Percentiles rank a stretch among this genome's conserved stretches.
These are phyloP conservation scores for Pyrenochaeta sp. DNA, from an alignment of 2,329 filamentous ascomycete genomes.

Conservation along the genomic window DNA sequence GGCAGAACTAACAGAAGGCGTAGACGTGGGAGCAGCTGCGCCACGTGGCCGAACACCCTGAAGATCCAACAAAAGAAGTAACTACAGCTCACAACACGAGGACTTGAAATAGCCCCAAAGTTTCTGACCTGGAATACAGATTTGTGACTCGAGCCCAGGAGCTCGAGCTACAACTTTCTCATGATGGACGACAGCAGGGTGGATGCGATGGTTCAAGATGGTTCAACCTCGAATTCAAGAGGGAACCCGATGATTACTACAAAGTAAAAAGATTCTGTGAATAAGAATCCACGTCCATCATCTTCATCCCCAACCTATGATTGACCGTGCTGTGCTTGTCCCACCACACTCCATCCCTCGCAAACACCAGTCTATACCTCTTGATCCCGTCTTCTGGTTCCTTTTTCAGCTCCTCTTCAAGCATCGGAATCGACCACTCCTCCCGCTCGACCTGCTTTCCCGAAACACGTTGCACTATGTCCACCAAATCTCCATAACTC, in stretches of 20 bases:
- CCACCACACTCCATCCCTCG: constrained; percentile 67
- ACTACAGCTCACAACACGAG: too few species aligned
- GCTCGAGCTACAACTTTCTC: too few species aligned
- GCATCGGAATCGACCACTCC: constrained; percentile 56
- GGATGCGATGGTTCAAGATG: too few species aligned
- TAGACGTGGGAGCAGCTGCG: too few species aligned
- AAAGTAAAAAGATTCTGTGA: constrained; percentile 19
- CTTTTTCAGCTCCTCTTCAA: constrained; percentile 56
- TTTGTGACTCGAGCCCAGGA: too few species aligned
- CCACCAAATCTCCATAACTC: constrained; percentile 62
- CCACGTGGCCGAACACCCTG: too few species aligned
- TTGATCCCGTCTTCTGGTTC: constrained; percentile 60
- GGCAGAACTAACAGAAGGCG: too few species aligned
- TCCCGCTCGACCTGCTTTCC: constrained; percentile 56
- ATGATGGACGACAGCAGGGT: too few species aligned
- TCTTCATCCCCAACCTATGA: constrained; percentile 54
- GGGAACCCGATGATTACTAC: constrained; percentile 9
- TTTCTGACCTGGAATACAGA: too few species aligned
- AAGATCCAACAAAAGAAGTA: too few species aligned
- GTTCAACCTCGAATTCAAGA: too few species aligned
- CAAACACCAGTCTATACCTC: constrained; percentile 70
- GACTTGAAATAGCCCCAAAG: too few species aligned
- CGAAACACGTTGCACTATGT: constrained; percentile 58
- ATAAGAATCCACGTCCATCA: constrained; percentile 55
- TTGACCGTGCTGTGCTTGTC: constrained; percentile 62